phyloP scores from a whole-genome alignment of 306 rosid genomes.

The Rosa multiflora region DNA sequence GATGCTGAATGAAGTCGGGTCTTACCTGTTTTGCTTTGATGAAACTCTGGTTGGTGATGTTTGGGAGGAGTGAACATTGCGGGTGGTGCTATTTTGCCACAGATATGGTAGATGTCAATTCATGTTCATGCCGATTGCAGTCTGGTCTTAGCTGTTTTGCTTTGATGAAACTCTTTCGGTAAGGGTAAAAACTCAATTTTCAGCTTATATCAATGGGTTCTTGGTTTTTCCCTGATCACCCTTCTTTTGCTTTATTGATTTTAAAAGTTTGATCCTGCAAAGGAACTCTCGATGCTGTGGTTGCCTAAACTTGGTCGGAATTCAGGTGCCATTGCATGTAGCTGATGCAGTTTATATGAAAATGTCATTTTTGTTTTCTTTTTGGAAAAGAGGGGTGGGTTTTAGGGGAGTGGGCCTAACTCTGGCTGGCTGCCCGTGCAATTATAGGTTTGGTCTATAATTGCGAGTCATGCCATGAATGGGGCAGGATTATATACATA shows the following conservation, averaged over 20 bases:
- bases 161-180: slow-evolving; percentile 28
- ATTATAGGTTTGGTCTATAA: slow-evolving; percentile 13
- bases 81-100: slow-evolving; percentile 42
- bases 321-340: slow-evolving; percentile 27
- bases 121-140: slow-evolving; percentile 43
- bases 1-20: slow-evolving; percentile 41
- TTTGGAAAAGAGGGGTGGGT: neutral
- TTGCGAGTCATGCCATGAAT: slow-evolving; percentile 10
- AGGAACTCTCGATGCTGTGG: slow-evolving; percentile 38
- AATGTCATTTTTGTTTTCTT: neutral
- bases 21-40: slow-evolving; percentile 33
- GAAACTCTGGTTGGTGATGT: slow-evolving; percentile 40
- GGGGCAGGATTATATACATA: neutral
- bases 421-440: slow-evolving; percentile 16
- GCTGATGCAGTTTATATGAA: slow-evolving; percentile 36
- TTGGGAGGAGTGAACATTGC: slow-evolving; percentile 42
- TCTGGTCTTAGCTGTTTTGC: slow-evolving; percentile 34
- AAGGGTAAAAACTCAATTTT: slow-evolving; percentile 33
- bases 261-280: slow-evolving; percentile 37
- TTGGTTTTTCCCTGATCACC: slow-evolving; percentile 23
- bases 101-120: slow-evolving; percentile 38
- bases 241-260: slow-evolving; percentile 27
- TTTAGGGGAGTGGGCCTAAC: neutral
- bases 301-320: slow-evolving; percentile 30
- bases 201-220: slow-evolving; percentile 28